phyloP scores from a whole-genome alignment of 495 filamentous ascomycete genomes.

The Podospora comata region DNA sequence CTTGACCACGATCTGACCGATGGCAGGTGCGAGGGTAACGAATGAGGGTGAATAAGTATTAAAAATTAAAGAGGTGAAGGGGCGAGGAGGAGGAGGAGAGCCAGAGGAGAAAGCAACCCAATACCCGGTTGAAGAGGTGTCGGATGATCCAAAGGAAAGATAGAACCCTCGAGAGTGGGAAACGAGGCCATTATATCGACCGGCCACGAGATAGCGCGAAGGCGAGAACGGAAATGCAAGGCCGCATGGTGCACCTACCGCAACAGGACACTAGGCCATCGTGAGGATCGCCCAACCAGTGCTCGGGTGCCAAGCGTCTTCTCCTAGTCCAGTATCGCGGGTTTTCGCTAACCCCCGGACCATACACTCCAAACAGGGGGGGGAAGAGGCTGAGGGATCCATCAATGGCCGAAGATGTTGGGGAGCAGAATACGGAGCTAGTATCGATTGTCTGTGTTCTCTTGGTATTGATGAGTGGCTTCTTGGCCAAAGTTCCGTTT shows the following conservation, averaged over 20 bases:
- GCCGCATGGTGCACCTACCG: slow-evolving; percentile 16
- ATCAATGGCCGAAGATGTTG: neutral
- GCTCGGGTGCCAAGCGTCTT: slow-evolving; percentile 18
- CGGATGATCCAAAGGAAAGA: neutral
- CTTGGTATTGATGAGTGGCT: slow-evolving; percentile 11
- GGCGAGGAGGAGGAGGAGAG: neutral
- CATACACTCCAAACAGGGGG: slow-evolving; percentile 4
- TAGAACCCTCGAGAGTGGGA: neutral
- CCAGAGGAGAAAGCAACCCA: neutral
- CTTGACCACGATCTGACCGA: neutral
- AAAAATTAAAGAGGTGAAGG: slow-evolving; percentile 4
- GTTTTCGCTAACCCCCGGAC: neutral
- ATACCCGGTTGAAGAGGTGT: neutral
- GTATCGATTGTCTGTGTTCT: neutral
- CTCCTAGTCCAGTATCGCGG: neutral
- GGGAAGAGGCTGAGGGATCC: slow-evolving; percentile 3
- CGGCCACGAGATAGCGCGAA: neutral
- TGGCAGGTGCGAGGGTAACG: neutral
- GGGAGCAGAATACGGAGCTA: neutral
- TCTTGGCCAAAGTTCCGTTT: neutral
- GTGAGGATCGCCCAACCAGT: slow-evolving; percentile 9
- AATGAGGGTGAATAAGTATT: neutral
- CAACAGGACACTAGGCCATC: slow-evolving; percentile 11
- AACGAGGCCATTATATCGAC: slow-evolving; percentile 8
- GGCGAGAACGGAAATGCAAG: slow-evolving; percentile 13